phyloP scores from a whole-genome alignment of 129 eudicot genomes.

The Saussurea involucrata region DNA sequence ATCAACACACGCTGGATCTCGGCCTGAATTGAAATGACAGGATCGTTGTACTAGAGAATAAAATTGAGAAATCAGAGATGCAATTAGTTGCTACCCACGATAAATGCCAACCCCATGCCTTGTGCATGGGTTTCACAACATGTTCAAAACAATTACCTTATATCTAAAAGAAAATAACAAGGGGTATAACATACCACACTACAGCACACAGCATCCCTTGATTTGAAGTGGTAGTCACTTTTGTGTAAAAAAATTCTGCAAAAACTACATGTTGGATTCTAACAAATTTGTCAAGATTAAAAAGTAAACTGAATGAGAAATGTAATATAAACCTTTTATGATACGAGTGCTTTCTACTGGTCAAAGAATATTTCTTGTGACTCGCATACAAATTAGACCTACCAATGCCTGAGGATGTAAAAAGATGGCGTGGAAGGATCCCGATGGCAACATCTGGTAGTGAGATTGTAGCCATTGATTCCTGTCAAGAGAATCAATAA shows the following conservation, averaged over 20 bases:
- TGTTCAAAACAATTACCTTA: neutral
- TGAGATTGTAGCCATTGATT: slow-evolving; percentile 36
- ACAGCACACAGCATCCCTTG: slow-evolving; percentile 32
- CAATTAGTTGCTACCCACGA: neutral
- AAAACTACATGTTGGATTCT: slow-evolving; percentile 3
- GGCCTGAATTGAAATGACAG: neutral
- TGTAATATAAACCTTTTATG: slow-evolving; percentile 21
- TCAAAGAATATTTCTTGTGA: slow-evolving; percentile 21
- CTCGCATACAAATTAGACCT: slow-evolving; percentile 1
- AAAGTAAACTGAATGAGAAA: neutral
- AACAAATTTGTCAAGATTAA: neutral
- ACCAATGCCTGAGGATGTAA: slow-evolving; percentile 12
- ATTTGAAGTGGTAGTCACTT: slow-evolving; percentile 23
- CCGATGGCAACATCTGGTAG: slow-evolving; percentile 28
- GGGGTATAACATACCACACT: slow-evolving; percentile 35
- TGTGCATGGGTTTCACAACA: neutral
- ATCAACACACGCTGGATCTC: neutral
- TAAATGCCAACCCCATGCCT: neutral
- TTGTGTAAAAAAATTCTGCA: slow-evolving; percentile 17
- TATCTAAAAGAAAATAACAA: neutral
- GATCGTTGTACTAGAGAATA: neutral
- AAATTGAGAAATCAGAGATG: neutral
- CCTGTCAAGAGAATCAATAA: slow-evolving; percentile 31
- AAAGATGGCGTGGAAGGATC: slow-evolving; percentile 12
- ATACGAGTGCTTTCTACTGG: slow-evolving; percentile 16